Percentiles rank a stretch among this genome's conserved stretches.
Evolutionary conservation across 169 alveolate species (phyloP).

Genomic region (Cryptosporidium canis): DNA sequence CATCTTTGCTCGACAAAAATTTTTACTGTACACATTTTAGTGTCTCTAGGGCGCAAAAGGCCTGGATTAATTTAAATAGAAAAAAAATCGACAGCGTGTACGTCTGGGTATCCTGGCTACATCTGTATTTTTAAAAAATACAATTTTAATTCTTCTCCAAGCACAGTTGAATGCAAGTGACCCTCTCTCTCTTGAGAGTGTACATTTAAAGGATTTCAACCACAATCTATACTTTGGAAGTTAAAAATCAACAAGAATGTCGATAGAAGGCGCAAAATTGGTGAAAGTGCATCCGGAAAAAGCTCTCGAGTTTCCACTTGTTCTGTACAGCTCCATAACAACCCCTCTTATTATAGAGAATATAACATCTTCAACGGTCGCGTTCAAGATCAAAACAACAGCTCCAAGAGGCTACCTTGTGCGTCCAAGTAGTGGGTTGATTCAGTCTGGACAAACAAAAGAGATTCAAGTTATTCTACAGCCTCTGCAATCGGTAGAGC

Average conservation of each 20-base stretch:
- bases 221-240: not conserved
- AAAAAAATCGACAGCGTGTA: constrained; percentile 73
- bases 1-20: constrained; percentile 15
- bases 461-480: constrained; percentile 86
- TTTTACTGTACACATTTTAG: constrained; percentile 27
- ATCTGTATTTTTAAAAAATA: not conserved
- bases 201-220: constrained; percentile 1
- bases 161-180: constrained; percentile 4
- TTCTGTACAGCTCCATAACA: constrained; percentile 85
- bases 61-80: not conserved
- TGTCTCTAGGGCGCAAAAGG: constrained; percentile 72
- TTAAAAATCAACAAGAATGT: not conserved
- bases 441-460: constrained; percentile 82
- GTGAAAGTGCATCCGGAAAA: constrained; percentile 85
- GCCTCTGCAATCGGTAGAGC: constrained; percentile 84
- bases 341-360: constrained; percentile 84
- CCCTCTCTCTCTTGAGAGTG: constrained; percentile 11
- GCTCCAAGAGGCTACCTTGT: constrained; percentile 89
- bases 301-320: constrained; percentile 87
- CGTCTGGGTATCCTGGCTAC: constrained; percentile 72
- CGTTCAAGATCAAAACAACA: constrained; percentile 87
- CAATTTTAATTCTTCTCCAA: not conserved
- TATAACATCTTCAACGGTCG: constrained; percentile 82
- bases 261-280: constrained; percentile 73
- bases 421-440: constrained; percentile 86